Percentiles rank a stretch among this genome's conserved stretches.
Conservation (phyloP, 2,329 filamentous ascomycete species). For the Trichophyton rubrum region DNA sequence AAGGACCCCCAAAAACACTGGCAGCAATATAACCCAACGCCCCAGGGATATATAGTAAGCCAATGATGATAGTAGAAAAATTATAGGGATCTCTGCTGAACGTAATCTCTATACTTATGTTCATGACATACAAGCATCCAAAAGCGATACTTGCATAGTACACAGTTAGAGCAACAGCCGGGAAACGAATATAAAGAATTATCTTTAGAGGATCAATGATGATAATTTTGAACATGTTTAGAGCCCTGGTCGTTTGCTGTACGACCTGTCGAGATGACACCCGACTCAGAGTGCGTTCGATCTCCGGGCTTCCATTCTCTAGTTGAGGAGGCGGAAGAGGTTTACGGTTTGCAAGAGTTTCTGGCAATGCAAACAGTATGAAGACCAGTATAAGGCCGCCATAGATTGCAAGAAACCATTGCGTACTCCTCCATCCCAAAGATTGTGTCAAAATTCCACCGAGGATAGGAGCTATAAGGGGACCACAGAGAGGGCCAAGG, state of each 20-base stretch:
- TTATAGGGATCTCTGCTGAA: conserved; percentile 57
- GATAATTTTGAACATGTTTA: conserved; percentile 44
- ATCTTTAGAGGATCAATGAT: conserved; percentile 62
- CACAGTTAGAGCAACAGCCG: conserved; percentile 60
- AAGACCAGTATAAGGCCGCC: conserved; percentile 39
- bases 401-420: conserved; percentile 66
- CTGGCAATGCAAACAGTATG: conserved; percentile 34
- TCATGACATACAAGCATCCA: conserved; percentile 61
- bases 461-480: conserved; percentile 62
- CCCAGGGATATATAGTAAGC: conserved; percentile 64
- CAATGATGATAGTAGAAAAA: conserved; percentile 56
- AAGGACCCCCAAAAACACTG: conserved; percentile 57
- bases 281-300: conserved; percentile 31
- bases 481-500: conserved; percentile 62
- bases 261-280: conserved; percentile 52
- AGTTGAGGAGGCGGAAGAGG: conserved; percentile 20
- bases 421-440: conserved; percentile 62
- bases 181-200: conserved; percentile 59
- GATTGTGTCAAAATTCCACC: conserved; percentile 58
- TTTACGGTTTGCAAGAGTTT: conserved; percentile 26
- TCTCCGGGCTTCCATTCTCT: conserved; percentile 4
- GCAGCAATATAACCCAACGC: conserved; percentile 60
- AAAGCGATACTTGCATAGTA: conserved; percentile 65
- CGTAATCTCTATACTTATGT: conserved; percentile 60
- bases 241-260: conserved; percentile 43